These are phyloP conservation scores for Herpetospermum pedunculosum DNA, from an alignment of 306 rosid species.

Conservation along the genomic window DNA sequence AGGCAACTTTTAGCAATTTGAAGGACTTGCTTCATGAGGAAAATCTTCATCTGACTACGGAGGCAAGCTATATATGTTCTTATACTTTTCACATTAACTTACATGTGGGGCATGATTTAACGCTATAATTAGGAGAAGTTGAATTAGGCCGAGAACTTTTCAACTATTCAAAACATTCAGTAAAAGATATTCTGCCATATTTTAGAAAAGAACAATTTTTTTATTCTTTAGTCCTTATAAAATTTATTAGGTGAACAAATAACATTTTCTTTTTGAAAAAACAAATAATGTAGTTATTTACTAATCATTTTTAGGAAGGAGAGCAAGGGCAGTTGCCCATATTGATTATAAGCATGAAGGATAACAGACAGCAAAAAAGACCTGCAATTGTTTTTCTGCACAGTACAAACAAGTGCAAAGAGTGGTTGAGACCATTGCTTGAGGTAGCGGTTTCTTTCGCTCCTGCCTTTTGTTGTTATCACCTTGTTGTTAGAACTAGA, in stretches of 20 bases:
- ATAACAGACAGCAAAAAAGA: slow-evolving; percentile 26
- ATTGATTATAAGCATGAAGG: slow-evolving; percentile 65
- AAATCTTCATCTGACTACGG: slow-evolving; percentile 50
- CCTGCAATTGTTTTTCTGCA: slow-evolving; percentile 77
- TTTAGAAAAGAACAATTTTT: neutral
- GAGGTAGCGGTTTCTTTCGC: slow-evolving; percentile 33
- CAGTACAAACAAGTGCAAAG: slow-evolving; percentile 58
- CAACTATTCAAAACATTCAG: neutral
- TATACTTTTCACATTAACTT: neutral
- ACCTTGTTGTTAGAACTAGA: neutral
- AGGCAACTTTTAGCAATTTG: slow-evolving; percentile 26
- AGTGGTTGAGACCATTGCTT: slow-evolving; percentile 62
- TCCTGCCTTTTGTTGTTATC: neutral
- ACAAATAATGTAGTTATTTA: neutral
- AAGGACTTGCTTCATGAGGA: slow-evolving; percentile 59
- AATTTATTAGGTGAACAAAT: neutral
- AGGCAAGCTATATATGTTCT: slow-evolving; percentile 36
- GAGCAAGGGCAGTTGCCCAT: slow-evolving; percentile 85
- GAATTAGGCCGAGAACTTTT: neutral
- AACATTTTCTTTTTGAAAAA: neutral
- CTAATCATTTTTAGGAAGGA: slow-evolving; percentile 43
- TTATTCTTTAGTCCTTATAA: neutral
- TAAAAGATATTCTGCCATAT: neutral
- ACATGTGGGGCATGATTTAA: neutral
- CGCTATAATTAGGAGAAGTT: neutral